Evolutionary conservation across 441 rosid genomes (phyloP).

Genomic region (Metrosideros polymorpha): DNA sequence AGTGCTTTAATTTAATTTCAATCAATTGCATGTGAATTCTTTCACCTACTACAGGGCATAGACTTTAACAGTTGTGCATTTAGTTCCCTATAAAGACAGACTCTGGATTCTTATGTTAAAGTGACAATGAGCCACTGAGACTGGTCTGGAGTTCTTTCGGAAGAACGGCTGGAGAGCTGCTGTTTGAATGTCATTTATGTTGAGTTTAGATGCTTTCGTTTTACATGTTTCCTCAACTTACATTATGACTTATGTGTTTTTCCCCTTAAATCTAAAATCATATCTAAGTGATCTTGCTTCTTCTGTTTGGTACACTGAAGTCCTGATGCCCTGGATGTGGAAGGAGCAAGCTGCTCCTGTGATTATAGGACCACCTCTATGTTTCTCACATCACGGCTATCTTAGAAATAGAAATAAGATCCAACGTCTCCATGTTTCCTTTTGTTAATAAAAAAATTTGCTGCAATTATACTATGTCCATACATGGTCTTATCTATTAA

Average conservation of each 20-base stretch:
- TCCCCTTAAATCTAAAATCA: background rate
- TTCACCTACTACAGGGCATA: background rate
- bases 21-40: background rate
- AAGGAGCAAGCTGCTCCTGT: background rate
- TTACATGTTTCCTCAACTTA: background rate
- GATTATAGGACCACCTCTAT: background rate
- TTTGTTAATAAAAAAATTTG: background rate
- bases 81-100: background rate
- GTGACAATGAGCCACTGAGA: background rate
- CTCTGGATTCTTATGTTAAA: background rate
- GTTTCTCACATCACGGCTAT: background rate
- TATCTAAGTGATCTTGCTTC: background rate
- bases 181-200: background rate
- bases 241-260: background rate
- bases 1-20: background rate
- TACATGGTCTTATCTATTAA: background rate
- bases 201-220: background rate
- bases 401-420: background rate
- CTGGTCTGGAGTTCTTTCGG: background rate
- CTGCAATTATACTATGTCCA: background rate
- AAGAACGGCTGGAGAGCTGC: background rate
- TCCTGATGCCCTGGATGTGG: background rate
- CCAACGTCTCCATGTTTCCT: background rate
- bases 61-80: background rate
- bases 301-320: background rate